These are phyloP conservation scores for Nakazawaea wickerhamii DNA, from an alignment of 805 yeast genomes.

Conservation along the genomic window DNA sequence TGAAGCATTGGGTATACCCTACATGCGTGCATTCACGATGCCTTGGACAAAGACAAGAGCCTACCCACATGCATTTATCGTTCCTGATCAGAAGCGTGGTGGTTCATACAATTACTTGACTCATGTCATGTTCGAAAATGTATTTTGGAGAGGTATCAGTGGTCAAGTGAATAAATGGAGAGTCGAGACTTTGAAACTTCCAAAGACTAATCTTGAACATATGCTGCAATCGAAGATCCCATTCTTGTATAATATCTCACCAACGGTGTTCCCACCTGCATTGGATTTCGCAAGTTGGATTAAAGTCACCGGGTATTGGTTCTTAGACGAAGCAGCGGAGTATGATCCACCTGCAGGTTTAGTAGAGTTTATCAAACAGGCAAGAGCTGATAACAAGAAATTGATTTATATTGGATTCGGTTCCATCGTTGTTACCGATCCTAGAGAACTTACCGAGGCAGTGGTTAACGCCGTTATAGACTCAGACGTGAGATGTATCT, in stretches of 20 bases:
- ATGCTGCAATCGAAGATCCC: slow-evolving; percentile 80
- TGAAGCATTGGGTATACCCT: slow-evolving; percentile 84
- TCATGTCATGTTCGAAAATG: slow-evolving; percentile 87
- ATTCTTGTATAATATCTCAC: slow-evolving; percentile 84
- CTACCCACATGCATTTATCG: slow-evolving; percentile 93
- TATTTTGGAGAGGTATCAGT: slow-evolving; percentile 89
- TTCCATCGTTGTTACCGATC: slow-evolving; percentile 85
- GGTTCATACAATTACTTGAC: slow-evolving; percentile 91
- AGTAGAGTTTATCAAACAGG: slow-evolving; percentile 53
- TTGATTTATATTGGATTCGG: slow-evolving; percentile 94
- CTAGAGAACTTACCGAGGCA: slow-evolving; percentile 70
- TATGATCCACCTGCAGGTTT: slow-evolving; percentile 61
- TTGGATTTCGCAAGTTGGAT: slow-evolving; percentile 94
- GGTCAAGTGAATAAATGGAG: slow-evolving; percentile 89
- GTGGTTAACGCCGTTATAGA: slow-evolving; percentile 72
- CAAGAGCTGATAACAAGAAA: slow-evolving; percentile 56
- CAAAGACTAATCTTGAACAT: slow-evolving; percentile 61
- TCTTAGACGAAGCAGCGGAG: slow-evolving; percentile 57
- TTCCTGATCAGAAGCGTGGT: slow-evolving; percentile 88
- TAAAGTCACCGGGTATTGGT: slow-evolving; percentile 96
- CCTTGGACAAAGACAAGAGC: slow-evolving; percentile 97
- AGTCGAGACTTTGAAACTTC: slow-evolving; percentile 54
- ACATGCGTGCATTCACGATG: slow-evolving; percentile 95
- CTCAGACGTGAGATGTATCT: slow-evolving; percentile 79
- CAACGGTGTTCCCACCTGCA: slow-evolving; percentile 84